Evolutionary conservation across 192 early-diverging fungal genomes (phyloP).

Genomic region (Funneliformis geosporum): DNA sequence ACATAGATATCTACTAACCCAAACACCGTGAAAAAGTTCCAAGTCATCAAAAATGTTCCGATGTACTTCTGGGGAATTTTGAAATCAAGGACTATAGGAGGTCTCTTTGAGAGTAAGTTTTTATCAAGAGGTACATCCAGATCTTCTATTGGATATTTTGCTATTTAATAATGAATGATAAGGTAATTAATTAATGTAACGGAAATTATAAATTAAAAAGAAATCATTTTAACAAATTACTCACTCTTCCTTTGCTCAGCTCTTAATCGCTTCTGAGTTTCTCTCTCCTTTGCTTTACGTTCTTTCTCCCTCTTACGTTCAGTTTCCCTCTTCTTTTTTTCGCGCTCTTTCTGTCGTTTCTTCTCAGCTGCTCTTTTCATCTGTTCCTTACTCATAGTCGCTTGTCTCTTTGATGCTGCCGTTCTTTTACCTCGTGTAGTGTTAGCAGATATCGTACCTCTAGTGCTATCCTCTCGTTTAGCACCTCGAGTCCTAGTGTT

Average conservation of each 20-base stretch:
- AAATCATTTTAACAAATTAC: conserved; percentile 42
- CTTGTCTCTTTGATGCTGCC: conserved; percentile 29
- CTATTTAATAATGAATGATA: conserved; percentile 12
- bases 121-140: conserved; percentile 52
- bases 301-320: conserved; percentile 26
- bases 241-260: conserved; percentile 34
- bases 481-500: not conserved
- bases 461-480: not conserved
- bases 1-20: conserved; percentile 37
- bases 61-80: conserved; percentile 49
- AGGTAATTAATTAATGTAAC: not conserved
- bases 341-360: conserved; percentile 41
- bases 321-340: conserved; percentile 39
- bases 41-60: conserved; percentile 57
- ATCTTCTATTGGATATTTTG: conserved; percentile 87
- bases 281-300: conserved; percentile 21
- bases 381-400: conserved; percentile 36
- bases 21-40: conserved; percentile 68
- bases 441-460: too few species aligned
- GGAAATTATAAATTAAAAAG: not conserved
- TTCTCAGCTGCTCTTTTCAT: conserved; percentile 36
- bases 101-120: conserved; percentile 42
- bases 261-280: not conserved
- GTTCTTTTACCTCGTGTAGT: not conserved
- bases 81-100: conserved; percentile 46